Conservation (phyloP, 2,329 filamentous ascomycete species). For the Lachnum nothofagi region DNA sequence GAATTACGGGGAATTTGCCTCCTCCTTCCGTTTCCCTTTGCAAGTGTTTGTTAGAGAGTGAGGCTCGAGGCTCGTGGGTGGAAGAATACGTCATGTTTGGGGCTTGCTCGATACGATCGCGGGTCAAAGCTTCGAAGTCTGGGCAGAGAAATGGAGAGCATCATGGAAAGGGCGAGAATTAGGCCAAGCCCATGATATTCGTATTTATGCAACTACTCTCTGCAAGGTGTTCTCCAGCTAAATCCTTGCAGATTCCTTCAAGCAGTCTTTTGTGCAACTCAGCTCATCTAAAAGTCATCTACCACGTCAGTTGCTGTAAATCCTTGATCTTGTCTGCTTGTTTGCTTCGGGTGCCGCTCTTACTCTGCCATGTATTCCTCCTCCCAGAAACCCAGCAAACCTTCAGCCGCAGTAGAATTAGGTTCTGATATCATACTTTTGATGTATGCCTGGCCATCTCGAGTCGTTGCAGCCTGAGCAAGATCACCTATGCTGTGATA, state of each 20-base stretch:
- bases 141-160: not conserved
- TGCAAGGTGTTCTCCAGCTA: not conserved
- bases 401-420: slow-evolving; percentile 14
- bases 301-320: not conserved
- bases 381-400: slow-evolving; percentile 32
- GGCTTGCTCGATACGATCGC: not conserved
- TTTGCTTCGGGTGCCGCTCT: not conserved
- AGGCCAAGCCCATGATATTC: not conserved
- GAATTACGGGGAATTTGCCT: not conserved
- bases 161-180: not conserved
- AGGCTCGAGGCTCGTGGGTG: slow-evolving; percentile 4
- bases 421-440: slow-evolving; percentile 21
- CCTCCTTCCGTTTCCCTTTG: not conserved
- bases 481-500: slow-evolving; percentile 26
- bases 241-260: not conserved
- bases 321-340: not conserved
- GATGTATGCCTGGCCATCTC: slow-evolving; percentile 23
- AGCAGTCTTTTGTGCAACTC: not conserved
- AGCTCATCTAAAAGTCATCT: not conserved
- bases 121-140: not conserved
- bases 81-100: slow-evolving; percentile 7
- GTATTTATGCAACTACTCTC: not conserved
- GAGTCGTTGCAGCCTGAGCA: slow-evolving; percentile 22
- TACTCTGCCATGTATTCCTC: slow-evolving; percentile 26
- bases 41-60: not conserved